A percentile compares a stretch with the other conserved stretches of the same genome.
Evolutionary conservation across 2,329 filamentous ascomycete species (phyloP).

Genomic region (Aspergillus aculeatus): DNA sequence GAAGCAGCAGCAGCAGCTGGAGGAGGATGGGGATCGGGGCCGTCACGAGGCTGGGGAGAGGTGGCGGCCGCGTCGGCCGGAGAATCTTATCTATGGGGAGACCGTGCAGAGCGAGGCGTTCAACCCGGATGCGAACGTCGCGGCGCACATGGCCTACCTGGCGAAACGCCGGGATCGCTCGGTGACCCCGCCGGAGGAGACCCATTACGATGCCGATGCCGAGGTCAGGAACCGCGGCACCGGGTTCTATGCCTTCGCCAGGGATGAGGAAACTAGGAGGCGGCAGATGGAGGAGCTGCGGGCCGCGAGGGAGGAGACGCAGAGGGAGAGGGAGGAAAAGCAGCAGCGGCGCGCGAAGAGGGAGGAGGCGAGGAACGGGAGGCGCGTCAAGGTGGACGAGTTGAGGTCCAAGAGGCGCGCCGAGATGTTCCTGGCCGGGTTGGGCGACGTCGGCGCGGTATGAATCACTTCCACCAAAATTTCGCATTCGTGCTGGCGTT

Average conservation of each 20-base stretch:
- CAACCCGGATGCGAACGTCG: conserved; percentile 64
- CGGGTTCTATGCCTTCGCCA: conserved; percentile 87
- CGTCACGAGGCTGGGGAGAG: conserved; percentile 17
- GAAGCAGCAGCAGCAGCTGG: conserved; percentile 15
- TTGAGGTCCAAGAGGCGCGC: conserved; percentile 66
- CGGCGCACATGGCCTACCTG: conserved; percentile 72
- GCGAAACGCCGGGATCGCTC: conserved; percentile 75
- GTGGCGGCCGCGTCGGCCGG: conserved; percentile 55
- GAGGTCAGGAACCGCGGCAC: conserved; percentile 87
- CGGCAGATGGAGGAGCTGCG: conserved; percentile 75
- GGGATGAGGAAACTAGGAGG: conserved; percentile 65
- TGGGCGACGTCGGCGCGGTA: conserved; percentile 38
- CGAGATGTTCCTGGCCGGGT: conserved; percentile 67
- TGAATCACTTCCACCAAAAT: no score
- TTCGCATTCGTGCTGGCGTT: background rate
- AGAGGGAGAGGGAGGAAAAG: conserved; percentile 58
- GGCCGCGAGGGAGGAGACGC: conserved; percentile 66
- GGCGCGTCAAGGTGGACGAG: conserved; percentile 50
- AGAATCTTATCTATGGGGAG: conserved; percentile 78
- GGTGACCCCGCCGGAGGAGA: conserved; percentile 73
- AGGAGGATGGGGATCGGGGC: conserved; percentile 18
- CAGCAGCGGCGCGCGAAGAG: conserved; percentile 60
- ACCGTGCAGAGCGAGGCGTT: conserved; percentile 82
- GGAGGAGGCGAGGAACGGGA: conserved; percentile 61
- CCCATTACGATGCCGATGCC: conserved; percentile 79